phyloP scores from a whole-genome alignment of 169 alveolate genomes.

The Plasmodium berghei region DNA sequence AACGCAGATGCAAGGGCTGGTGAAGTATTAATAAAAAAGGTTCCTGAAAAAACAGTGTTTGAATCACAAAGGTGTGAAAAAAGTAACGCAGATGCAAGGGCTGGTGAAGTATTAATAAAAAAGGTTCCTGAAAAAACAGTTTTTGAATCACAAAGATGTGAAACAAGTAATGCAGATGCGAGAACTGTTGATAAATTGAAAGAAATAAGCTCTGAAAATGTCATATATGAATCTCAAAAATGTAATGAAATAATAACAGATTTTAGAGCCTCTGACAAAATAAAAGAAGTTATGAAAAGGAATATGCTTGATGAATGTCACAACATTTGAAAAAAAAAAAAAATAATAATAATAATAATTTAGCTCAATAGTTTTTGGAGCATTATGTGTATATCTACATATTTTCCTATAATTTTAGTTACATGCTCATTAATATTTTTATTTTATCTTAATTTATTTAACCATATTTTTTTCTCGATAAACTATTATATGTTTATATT shows the following conservation, averaged over 20 bases:
- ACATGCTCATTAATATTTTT: too few relatives aligned
- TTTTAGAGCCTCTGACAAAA: conserved; percentile 47
- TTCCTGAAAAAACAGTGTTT: conserved; percentile 19
- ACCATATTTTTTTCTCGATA: too few relatives aligned
- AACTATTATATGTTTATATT: too few relatives aligned
- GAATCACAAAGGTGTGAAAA: conserved; percentile 47
- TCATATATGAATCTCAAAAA: conserved; percentile 42
- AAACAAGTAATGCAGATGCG: conserved; percentile 50
- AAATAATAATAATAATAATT: not conserved
- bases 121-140: conserved; percentile 24
- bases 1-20: conserved; percentile 27
- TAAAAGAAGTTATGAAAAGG: conserved; percentile 75
- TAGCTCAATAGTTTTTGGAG: too few relatives aligned
- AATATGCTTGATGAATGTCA: conserved; percentile 70
- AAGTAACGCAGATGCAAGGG: conserved; percentile 66
- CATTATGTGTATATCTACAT: too few relatives aligned
- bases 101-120: conserved; percentile 17
- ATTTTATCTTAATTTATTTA: too few relatives aligned
- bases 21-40: conserved; percentile 9
- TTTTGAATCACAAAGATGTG: conserved; percentile 42
- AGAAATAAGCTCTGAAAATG: conserved; percentile 17
- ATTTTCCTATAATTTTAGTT: too few relatives aligned
- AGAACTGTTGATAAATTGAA: conserved; percentile 36
- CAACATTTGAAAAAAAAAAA: not conserved
- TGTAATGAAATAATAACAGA: conserved; percentile 38